A percentile compares a stretch with the other conserved stretches of the same genome.
phyloP scores from a whole-genome alignment of 108 stramenopile species.

The Nannochloropsis gaditana region DNA sequence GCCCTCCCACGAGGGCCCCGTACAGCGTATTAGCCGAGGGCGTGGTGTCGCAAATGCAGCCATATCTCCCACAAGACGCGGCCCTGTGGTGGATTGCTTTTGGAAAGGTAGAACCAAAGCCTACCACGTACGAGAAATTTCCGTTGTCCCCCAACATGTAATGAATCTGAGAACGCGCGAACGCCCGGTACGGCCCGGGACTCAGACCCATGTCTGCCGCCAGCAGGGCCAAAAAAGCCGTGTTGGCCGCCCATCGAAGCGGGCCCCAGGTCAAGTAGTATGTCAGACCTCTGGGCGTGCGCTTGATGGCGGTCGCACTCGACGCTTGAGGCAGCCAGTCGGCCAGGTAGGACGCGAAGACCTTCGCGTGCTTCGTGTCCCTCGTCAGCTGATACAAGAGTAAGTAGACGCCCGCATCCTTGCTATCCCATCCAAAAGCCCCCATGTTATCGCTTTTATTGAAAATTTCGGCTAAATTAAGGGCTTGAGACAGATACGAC shows the following conservation, averaged over 20 bases:
- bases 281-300: neutral
- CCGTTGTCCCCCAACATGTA: neutral
- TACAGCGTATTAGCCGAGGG: neutral
- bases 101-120: neutral
- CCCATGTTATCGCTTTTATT: neutral
- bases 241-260: neutral
- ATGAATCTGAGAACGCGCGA: neutral
- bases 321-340: neutral
- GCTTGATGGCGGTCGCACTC: neutral
- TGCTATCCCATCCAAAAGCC: constrained; percentile 7
- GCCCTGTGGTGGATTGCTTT: neutral
- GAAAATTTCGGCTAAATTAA: neutral
- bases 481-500: neutral
- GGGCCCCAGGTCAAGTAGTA: neutral
- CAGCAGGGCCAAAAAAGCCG: neutral
- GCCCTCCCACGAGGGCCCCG: neutral
- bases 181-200: neutral
- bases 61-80: neutral
- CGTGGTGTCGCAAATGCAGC: neutral
- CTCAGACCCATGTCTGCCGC: neutral
- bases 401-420: constrained; percentile 5
- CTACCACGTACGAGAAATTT: neutral
- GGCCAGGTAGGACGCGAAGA: neutral
- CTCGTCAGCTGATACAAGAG: neutral
- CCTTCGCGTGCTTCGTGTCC: neutral